Base-by-base conservation (phyloP, 164 flowering plant species). In the Litsea cubeba region DNA sequence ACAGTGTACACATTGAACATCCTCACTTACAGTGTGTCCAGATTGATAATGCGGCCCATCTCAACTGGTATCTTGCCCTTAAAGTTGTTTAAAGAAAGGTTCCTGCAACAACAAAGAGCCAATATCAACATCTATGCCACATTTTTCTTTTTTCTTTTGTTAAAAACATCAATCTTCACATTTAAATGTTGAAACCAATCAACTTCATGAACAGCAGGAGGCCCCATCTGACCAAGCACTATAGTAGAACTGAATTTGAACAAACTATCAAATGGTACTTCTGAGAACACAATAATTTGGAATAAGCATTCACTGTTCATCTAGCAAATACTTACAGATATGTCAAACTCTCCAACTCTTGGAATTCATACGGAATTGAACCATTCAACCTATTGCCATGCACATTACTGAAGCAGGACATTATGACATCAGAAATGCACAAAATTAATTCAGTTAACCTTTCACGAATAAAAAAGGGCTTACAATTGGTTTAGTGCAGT, bases 401-500 rank as follows among this genome's bases (percentile, higher is more conserved):
- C 24, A 92, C 98, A 83, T 94, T 92, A 62, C 98, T 94, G 78
- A 70, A 60, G 62, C 24, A 64, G 40, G 17, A 67, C 3, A 7
- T 17, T 18, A 67, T 49, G 54, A 1, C 58, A 69, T 64, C 22
- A 72, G 57, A 46, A 49, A 66, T 30, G 35, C 10, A 46, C 12
- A 62, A 22, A 46, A 30, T 18, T 30, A 40, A 40, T 5, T 8
- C 46, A 57, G 35, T 25, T 65, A 17, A 62, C 8, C 20, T 26
- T 5, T 40, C 26, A 69, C 8, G 8, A 7, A 60, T 3, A 40
- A 40, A 8, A 8, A 40, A 51, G 40, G 66, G 68, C 97, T 54
- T 83, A 95, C 98, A 95, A 80, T 70, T 93, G 97, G 79, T 95
- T 95, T 72, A 95, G 81, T 5, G 97, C 94, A 2, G 89, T 88